Percentiles rank a stretch among this genome's conserved stretches.
These are phyloP conservation scores for Biscutella laevigata DNA, from an alignment of 441 rosid genomes.

Conservation along the genomic window DNA sequence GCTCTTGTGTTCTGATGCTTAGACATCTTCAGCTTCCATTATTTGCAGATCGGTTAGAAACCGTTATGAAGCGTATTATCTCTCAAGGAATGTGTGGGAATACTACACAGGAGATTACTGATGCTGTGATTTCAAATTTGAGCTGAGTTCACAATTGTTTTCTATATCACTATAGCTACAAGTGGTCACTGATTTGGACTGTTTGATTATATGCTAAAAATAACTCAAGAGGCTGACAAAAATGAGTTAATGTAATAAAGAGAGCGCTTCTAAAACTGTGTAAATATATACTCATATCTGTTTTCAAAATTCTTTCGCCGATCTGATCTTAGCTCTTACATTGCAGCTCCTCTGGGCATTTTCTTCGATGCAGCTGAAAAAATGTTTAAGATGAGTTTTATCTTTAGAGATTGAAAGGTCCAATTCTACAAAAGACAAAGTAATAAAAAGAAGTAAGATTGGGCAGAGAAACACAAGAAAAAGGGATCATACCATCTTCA, in stretches of 20 bases:
- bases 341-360: constrained; percentile 32
- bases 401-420: not conserved
- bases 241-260: not conserved
- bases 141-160: too few species aligned
- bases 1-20: constrained; percentile 84
- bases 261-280: constrained; percentile 17
- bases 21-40: constrained; percentile 69
- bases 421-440: constrained; percentile 8
- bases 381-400: not conserved
- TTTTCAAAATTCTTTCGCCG: not conserved
- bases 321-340: constrained; percentile 10
- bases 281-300: constrained; percentile 8
- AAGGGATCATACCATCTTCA: constrained; percentile 53
- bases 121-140: constrained; percentile 34
- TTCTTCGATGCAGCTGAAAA: constrained; percentile 27
- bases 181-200: not conserved
- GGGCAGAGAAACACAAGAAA: not conserved
- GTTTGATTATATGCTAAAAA: not conserved
- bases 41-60: constrained; percentile 61
- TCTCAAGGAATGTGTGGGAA: constrained; percentile 45
- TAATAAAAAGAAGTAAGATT: not conserved
- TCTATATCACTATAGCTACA: not conserved
- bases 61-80: constrained; percentile 49
- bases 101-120: constrained; percentile 46
- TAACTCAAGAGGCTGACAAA: constrained; percentile 6